Base-by-base conservation (phyloP, 306 rosid genomes). In the Rubus parviflorus region DNA sequence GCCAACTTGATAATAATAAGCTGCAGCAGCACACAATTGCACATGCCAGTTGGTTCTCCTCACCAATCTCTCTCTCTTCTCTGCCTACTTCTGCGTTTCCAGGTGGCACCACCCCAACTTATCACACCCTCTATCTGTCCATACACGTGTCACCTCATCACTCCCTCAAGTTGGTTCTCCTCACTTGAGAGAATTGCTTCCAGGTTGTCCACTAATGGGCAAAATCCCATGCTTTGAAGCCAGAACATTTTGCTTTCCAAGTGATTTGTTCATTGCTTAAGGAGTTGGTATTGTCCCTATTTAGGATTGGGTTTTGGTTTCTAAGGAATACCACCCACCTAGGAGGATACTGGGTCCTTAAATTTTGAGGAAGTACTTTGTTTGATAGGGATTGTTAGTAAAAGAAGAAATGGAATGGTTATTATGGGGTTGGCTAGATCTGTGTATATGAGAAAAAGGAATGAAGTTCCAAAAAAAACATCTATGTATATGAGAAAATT, bases 71-170 rank as follows among this genome's bases (percentile, higher is more conserved):
- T n/a, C n/a, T n/a, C n/a, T n/a, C n/a, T n/a, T 54, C 47, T 8
- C 9, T 37, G 14, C 37, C 23, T 23, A 13, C 54, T 43, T 46
- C 58, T 30, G 45, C 78, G 62, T 67, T 37, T 76, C 82, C 82
- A 76, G 52, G 84, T 86, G 87, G 84, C 84, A 63, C 81, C 76
- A 73, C 86, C 86, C 86, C 47, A 81, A 72, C 81, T 74, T 23
- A 35, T 68, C 74, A 37, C 67, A 43, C 14, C 56, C 42, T 68
- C 49, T 30, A 30, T 58, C 65, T 57, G 70, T 81, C 67, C 65
- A 20, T 6, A 51, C 73, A 78, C 80, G 72, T 61, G 85, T 81
- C 82, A 7, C 30, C 20, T 40, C 42, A 1, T 62, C 43, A 62
- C 40, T 23, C 38, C 38, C 64, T 57, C 23, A 30, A 30, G 35